Evolutionary conservation across 768 basidiomycete genomes (phyloP).

Genomic region (Lactarius indigo): DNA sequence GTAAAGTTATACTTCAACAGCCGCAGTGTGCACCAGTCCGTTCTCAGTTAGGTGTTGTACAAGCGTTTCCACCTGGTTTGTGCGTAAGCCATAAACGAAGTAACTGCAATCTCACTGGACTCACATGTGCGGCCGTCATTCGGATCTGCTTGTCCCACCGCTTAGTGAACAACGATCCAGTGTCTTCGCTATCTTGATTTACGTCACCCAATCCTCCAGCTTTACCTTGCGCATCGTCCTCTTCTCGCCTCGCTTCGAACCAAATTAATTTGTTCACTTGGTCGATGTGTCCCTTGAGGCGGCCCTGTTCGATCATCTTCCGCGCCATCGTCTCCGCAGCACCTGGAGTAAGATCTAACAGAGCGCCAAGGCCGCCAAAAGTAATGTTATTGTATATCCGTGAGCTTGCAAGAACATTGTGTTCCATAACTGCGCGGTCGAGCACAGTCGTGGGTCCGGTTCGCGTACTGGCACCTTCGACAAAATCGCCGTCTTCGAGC

Average conservation of each 20-base stretch:
- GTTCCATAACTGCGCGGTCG: constrained; percentile 97
- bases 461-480: constrained; percentile 61
- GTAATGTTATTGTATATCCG: constrained; percentile 98
- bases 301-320: constrained; percentile 97
- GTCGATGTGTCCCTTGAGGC: constrained; percentile 89
- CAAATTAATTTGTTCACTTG: constrained; percentile 93
- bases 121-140: constrained; percentile 80
- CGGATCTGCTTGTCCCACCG: constrained; percentile 95
- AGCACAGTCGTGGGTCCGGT: constrained; percentile 94
- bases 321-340: constrained; percentile 97
- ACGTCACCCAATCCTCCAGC: constrained; percentile 89
- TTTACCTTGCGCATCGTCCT: constrained; percentile 90
- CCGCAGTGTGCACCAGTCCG: constrained; percentile 49
- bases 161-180: constrained; percentile 86
- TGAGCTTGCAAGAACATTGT: constrained; percentile 94
- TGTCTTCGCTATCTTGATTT: constrained; percentile 82
- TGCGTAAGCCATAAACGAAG: constrained; percentile 17
- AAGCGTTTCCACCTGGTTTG: constrained; percentile 70
- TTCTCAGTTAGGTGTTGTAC: constrained; percentile 79
- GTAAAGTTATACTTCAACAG: constrained; percentile 25
- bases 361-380: constrained; percentile 86
- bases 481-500: constrained; percentile 53
- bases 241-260: constrained; percentile 85
- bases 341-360: constrained; percentile 85
- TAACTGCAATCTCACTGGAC: constrained; percentile 27